Evolutionary conservation across 1,284 basidiomycete species (phyloP).

Genomic region (Apiotrichum akiyoshidainum): DNA sequence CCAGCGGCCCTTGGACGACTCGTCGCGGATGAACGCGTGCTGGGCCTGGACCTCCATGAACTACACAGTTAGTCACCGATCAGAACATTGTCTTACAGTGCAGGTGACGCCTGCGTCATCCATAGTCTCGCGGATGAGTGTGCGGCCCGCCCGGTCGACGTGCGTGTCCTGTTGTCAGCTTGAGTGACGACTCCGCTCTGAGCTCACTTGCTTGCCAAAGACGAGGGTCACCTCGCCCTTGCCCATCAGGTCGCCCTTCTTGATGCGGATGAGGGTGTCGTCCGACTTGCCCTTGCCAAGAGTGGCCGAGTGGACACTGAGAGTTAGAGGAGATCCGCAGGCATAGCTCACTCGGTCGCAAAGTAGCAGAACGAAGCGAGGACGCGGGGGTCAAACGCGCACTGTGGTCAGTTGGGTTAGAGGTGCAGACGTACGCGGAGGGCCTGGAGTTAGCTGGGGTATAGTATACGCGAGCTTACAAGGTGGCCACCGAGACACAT

Average conservation of each 20-base stretch:
- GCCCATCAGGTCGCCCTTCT: conserved; percentile 67
- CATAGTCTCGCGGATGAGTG: conserved; percentile 72
- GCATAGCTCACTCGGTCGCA: conserved; percentile 64
- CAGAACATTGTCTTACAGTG: conserved; percentile 56
- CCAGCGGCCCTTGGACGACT: conserved; percentile 85
- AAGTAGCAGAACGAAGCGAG: conserved; percentile 86
- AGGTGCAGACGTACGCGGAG: conserved; percentile 54
- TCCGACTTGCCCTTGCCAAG: conserved; percentile 78
- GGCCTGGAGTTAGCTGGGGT: conserved; percentile 46
- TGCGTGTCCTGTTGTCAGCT: conserved; percentile 64
- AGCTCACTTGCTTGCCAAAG: conserved; percentile 78
- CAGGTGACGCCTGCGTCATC: conserved; percentile 70
- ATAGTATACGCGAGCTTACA: conserved; percentile 50
- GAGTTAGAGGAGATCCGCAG: background rate
- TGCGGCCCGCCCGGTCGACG: conserved; percentile 76
- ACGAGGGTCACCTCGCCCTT: conserved; percentile 87
- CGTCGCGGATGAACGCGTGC: conserved; percentile 89
- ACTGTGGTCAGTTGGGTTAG: conserved; percentile 53
- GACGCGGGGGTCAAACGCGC: conserved; percentile 80
- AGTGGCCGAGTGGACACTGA: conserved; percentile 69
- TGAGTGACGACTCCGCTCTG: too few species aligned
- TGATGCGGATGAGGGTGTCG: conserved; percentile 67
- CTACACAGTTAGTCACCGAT: conserved; percentile 50
- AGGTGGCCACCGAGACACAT: conserved; percentile 53
- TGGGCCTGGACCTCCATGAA: conserved; percentile 90